Percentiles rank a stretch among this genome's conserved stretches.
phyloP scores from a whole-genome alignment of 495 filamentous ascomycete genomes.

The Penicillium macrosclerotiorum region DNA sequence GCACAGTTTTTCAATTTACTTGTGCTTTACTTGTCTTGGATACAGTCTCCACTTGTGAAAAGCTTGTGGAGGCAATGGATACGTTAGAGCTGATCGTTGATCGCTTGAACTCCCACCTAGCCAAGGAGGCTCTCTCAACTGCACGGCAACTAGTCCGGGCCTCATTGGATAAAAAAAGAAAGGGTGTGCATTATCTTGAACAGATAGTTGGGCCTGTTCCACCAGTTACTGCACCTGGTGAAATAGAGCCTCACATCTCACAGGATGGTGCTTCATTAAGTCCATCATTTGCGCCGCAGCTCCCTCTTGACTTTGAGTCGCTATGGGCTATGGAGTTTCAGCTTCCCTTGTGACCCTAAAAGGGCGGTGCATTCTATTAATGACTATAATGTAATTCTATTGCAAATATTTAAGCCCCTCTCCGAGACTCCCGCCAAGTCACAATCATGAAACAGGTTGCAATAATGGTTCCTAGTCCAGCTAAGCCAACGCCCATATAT shows the following conservation, averaged over 20 bases:
- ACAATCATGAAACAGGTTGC: slow-evolving; percentile 17
- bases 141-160: slow-evolving; percentile 30
- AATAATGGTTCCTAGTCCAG: slow-evolving; percentile 23
- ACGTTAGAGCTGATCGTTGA: slow-evolving; percentile 32
- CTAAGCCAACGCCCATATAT: slow-evolving; percentile 39
- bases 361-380: too few relatives aligned
- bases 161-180: slow-evolving; percentile 23
- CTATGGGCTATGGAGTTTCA: slow-evolving; percentile 18
- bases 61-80: slow-evolving; percentile 34
- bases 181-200: slow-evolving; percentile 17
- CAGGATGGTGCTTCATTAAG: slow-evolving; percentile 9
- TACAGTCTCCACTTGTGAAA: slow-evolving; percentile 26
- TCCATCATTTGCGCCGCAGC: slow-evolving; percentile 6
- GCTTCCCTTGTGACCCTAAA: slow-evolving; percentile 1
- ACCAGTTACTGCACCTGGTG: not conserved
- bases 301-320: slow-evolving; percentile 16
- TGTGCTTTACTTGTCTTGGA: slow-evolving; percentile 44
- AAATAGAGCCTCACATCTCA: not conserved
- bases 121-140: slow-evolving; percentile 40
- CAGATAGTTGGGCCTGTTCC: slow-evolving; percentile 8
- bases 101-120: slow-evolving; percentile 30
- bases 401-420: not conserved
- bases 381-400: not conserved
- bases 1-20: slow-evolving; percentile 42
- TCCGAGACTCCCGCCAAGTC: slow-evolving; percentile 9